These are phyloP conservation scores for Larix kaempferi DNA, from an alignment of 75 land plant genomes.

Conservation along the genomic window DNA sequence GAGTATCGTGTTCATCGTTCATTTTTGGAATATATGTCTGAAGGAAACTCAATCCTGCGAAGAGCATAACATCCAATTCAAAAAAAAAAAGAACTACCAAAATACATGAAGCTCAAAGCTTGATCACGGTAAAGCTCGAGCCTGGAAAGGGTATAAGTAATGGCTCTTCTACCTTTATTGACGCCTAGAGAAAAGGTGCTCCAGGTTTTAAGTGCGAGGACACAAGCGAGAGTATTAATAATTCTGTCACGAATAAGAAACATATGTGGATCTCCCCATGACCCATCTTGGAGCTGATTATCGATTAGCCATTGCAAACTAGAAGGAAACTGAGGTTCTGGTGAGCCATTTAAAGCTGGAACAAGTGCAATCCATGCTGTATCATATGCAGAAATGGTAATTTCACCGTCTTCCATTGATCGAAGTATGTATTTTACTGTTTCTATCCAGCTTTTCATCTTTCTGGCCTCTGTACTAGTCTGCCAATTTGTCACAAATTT, in stretches of 20 bases:
- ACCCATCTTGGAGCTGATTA: slow-evolving; percentile 52
- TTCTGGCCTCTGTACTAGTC: neutral
- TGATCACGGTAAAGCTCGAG: neutral
- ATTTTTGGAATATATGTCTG: slow-evolving; percentile 45
- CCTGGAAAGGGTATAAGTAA: no score
- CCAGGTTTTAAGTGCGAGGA: slow-evolving; percentile 60
- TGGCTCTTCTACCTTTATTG: slow-evolving; percentile 28
- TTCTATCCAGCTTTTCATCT: slow-evolving; percentile 23
- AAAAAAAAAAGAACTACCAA: neutral
- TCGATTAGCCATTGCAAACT: slow-evolving; percentile 38
- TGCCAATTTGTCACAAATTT: neutral
- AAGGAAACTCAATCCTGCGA: slow-evolving; percentile 59
- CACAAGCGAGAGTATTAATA: slow-evolving; percentile 38
- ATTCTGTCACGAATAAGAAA: slow-evolving; percentile 39
- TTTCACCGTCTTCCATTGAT: slow-evolving; percentile 66
- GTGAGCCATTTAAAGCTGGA: slow-evolving; percentile 30
- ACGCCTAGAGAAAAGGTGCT: slow-evolving; percentile 20
- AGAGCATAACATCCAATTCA: neutral
- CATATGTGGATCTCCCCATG: slow-evolving; percentile 38
- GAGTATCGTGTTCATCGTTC: slow-evolving; percentile 53
- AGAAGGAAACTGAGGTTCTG: slow-evolving; percentile 38
- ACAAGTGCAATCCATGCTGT: slow-evolving; percentile 54
- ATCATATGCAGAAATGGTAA: slow-evolving; percentile 56
- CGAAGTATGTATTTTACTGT: slow-evolving; percentile 34
- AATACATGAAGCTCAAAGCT: neutral